phyloP scores from a whole-genome alignment of 768 basidiomycete genomes.

The Mycena polygramma region DNA sequence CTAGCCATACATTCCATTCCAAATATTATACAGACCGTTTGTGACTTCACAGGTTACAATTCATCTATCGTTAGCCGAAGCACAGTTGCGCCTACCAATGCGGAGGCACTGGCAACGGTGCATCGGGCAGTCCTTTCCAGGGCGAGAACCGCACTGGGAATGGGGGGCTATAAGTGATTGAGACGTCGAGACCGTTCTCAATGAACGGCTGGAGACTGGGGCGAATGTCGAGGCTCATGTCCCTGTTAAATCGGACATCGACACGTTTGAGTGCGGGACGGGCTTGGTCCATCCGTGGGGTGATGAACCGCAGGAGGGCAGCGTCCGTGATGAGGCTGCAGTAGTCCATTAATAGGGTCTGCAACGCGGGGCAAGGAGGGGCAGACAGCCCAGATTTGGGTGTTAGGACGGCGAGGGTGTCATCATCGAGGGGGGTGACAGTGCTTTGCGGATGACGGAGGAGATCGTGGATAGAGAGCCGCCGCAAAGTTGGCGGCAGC shows the following conservation, averaged over 20 bases:
- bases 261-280: neutral
- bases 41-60: too few relatives aligned
- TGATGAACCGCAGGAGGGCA: constrained; percentile 6
- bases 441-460: neutral
- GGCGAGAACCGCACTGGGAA: constrained; percentile 4
- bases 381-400: too few relatives aligned
- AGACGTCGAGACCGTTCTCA: neutral
- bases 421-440: neutral
- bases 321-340: neutral
- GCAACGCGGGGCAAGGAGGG: neutral
- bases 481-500: neutral
- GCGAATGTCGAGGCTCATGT: neutral
- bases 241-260: neutral
- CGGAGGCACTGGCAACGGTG: neutral
- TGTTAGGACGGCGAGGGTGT: neutral
- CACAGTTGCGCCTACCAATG: too few relatives aligned
- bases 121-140: constrained; percentile 7
- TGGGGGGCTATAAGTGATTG: neutral
- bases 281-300: neutral
- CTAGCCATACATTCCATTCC: too few relatives aligned
- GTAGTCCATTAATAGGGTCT: too few relatives aligned
- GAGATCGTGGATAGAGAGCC: neutral
- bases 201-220: neutral
- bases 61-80: too few relatives aligned
- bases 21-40: too few relatives aligned